Evolutionary conservation across 768 basidiomycete species (phyloP).

Genomic region (Tricholoma saponaceum): DNA sequence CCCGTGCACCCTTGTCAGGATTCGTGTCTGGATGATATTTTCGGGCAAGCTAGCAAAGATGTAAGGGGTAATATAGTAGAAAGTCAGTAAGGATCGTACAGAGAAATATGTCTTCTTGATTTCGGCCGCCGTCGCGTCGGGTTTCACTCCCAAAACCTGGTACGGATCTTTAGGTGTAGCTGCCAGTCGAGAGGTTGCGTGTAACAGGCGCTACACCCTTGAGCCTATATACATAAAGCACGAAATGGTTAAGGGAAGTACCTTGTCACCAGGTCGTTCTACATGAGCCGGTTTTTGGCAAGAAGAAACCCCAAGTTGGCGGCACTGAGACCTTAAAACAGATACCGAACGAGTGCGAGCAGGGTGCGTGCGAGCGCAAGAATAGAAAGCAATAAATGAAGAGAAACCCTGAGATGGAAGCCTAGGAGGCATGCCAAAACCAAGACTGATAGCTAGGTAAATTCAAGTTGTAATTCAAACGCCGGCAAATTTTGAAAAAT

Average conservation of each 20-base stretch:
- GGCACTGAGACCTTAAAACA: constrained; percentile 34
- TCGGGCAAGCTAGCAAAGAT: constrained; percentile 73
- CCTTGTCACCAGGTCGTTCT: constrained; percentile 36
- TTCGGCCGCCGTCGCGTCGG: constrained; percentile 78
- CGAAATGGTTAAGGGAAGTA: constrained; percentile 20
- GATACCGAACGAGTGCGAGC: constrained; percentile 33
- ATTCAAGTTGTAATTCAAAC: background rate
- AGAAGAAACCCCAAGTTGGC: constrained; percentile 15
- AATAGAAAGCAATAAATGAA: constrained; percentile 55
- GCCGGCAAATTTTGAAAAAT: constrained; percentile 29
- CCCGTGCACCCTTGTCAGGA: constrained; percentile 84
- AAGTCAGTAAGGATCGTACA: constrained; percentile 43
- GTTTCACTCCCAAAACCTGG: constrained; percentile 80
- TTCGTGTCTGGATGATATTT: constrained; percentile 99
- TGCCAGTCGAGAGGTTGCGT: constrained; percentile 55
- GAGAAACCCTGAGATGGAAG: constrained; percentile 45
- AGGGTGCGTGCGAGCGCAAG: constrained; percentile 41
- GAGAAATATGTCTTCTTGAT: constrained; percentile 98
- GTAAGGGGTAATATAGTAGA: constrained; percentile 5
- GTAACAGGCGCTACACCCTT: constrained; percentile 61
- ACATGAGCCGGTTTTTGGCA: constrained; percentile 11
- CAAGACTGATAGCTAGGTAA: constrained; percentile 4
- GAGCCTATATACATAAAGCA: constrained; percentile 14
- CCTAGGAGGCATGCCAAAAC: constrained; percentile 49
- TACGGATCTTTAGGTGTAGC: constrained; percentile 83